Evolutionary conservation across 306 rosid genomes (phyloP).

Genomic region (Adenanthera pavonina): DNA sequence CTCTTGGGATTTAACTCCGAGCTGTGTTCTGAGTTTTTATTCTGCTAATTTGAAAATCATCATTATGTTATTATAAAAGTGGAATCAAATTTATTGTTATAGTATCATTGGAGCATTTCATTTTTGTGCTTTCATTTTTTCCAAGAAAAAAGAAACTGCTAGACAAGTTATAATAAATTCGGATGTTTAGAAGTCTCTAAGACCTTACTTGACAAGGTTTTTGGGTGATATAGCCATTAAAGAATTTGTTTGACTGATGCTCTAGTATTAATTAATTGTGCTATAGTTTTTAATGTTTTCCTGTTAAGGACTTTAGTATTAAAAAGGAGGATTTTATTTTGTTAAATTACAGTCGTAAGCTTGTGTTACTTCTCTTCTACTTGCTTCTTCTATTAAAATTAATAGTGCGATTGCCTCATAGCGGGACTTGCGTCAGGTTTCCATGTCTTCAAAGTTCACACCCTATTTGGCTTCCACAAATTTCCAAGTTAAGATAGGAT

Average conservation of each 20-base stretch:
- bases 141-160: too few species aligned
- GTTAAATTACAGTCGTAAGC: not conserved
- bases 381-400: conserved; percentile 42
- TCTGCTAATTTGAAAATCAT: conserved; percentile 34
- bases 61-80: too few species aligned
- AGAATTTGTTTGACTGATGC: conserved; percentile 66
- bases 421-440: conserved; percentile 55
- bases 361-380: conserved; percentile 8
- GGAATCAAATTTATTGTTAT: too few species aligned
- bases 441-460: conserved; percentile 30
- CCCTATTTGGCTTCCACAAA: conserved; percentile 34
- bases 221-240: conserved; percentile 51
- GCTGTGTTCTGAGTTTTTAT: conserved; percentile 32
- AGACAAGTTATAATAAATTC: conserved; percentile 4
- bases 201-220: conserved; percentile 50
- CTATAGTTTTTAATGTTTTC: conserved; percentile 28
- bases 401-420: conserved; percentile 42
- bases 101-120: too few species aligned
- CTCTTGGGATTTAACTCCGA: conserved; percentile 41
- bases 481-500: conserved; percentile 38
- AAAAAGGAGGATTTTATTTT: conserved; percentile 47
- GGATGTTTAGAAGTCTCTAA: conserved; percentile 36
- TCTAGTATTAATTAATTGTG: conserved; percentile 47
- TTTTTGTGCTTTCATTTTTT: too few species aligned
- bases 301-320: conserved; percentile 59